These are phyloP conservation scores for Microdochium bolleyi DNA, from an alignment of 2,329 filamentous ascomycete species.

Conservation along the genomic window DNA sequence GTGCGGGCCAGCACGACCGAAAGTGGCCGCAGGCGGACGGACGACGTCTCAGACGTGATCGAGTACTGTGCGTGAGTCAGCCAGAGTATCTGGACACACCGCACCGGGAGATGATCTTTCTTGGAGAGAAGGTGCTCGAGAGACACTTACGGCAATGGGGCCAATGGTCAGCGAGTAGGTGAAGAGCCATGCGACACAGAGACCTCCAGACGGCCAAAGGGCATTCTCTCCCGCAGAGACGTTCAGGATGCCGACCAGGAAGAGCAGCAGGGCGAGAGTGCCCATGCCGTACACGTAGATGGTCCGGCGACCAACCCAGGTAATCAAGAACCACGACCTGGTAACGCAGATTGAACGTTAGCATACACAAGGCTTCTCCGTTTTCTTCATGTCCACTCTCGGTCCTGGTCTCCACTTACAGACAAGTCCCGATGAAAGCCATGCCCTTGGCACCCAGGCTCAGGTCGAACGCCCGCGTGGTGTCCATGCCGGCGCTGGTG, in stretches of 20 bases:
- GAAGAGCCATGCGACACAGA: constrained; percentile 35
- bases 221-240: constrained; percentile 31
- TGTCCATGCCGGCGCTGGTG: constrained; percentile 22
- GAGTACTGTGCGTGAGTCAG: constrained; percentile 23
- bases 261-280: constrained; percentile 24
- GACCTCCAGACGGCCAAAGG: constrained; percentile 29
- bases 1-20: constrained; percentile 35
- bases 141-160: constrained; percentile 29
- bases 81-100: neutral
- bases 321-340: constrained; percentile 29
- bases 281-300: constrained; percentile 30
- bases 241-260: constrained; percentile 30
- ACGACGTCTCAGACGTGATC: constrained; percentile 39
- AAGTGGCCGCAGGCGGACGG: constrained; percentile 34
- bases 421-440: constrained; percentile 28
- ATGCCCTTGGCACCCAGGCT: constrained; percentile 23
- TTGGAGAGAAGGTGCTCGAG: neutral
- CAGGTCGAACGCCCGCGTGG: constrained; percentile 20
- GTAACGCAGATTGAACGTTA: constrained; percentile 21
- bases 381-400: constrained; percentile 15
- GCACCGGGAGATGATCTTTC: neutral
- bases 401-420: constrained; percentile 21
- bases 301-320: constrained; percentile 29
- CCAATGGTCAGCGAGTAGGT: constrained; percentile 39
- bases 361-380: neutral